Evolutionary conservation across 2,329 filamentous ascomycete species (phyloP).

Genomic region (Arthrocladium fulminans): DNA sequence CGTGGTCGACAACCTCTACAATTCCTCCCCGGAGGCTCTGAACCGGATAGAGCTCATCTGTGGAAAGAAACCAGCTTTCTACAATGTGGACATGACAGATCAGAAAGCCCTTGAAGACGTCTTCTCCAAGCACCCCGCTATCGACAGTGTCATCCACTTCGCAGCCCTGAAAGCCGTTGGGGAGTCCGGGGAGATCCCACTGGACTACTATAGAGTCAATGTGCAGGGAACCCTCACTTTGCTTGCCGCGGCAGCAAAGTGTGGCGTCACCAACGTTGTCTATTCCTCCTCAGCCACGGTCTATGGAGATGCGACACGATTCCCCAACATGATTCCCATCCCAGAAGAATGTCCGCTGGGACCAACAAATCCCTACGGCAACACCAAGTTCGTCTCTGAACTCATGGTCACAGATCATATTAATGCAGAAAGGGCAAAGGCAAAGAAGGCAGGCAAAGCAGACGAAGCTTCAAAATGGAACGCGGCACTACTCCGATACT

Average conservation of each 20-base stretch:
- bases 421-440: slow-evolving; percentile 74
- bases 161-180: slow-evolving; percentile 97
- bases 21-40: slow-evolving; percentile 82
- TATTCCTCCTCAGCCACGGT: slow-evolving; percentile 98
- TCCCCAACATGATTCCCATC: slow-evolving; percentile 97
- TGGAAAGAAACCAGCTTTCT: slow-evolving; percentile 78
- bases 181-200: slow-evolving; percentile 84
- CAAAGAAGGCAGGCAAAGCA: slow-evolving; percentile 67
- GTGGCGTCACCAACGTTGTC: slow-evolving; percentile 93
- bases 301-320: slow-evolving; percentile 92
- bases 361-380: slow-evolving; percentile 94
- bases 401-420: slow-evolving; percentile 84
- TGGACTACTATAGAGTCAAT: slow-evolving; percentile 97
- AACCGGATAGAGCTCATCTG: slow-evolving; percentile 92
- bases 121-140: slow-evolving; percentile 79
- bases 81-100: slow-evolving; percentile 81
- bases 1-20: slow-evolving; percentile 94
- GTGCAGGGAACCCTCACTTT: slow-evolving; percentile 86
- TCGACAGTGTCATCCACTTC: slow-evolving; percentile 98
- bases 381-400: slow-evolving; percentile 91
- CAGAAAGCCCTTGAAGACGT: slow-evolving; percentile 74
- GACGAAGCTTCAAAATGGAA: slow-evolving; percentile 75
- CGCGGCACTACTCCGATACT: slow-evolving; percentile 86
- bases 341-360: slow-evolving; percentile 93
- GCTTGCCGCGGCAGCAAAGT: slow-evolving; percentile 73